Conservation (phyloP, 2,329 filamentous ascomycete species). For the Alternaria brassicicola region DNA sequence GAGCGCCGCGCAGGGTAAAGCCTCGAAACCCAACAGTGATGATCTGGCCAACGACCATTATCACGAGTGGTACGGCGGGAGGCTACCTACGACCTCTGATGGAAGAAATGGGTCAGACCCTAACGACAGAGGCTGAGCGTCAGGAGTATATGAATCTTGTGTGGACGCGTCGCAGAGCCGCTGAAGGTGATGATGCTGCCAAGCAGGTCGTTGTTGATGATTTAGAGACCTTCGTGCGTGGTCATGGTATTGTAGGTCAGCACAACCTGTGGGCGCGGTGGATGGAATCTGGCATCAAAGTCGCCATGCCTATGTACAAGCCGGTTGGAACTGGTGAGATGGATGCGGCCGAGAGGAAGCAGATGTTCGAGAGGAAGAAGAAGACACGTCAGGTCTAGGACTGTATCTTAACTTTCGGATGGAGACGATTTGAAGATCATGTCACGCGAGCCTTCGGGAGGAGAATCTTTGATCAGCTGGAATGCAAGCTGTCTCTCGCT, state of each 20-base stretch:
- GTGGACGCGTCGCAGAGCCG: not conserved
- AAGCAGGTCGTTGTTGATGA: not conserved
- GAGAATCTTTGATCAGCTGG: not conserved
- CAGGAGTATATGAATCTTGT: not conserved
- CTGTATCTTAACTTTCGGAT: too few species aligned
- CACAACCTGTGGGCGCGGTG: slow-evolving; percentile 2
- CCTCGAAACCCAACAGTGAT: not conserved
- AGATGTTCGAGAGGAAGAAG: not conserved
- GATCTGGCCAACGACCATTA: not conserved
- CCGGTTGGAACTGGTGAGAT: not conserved
- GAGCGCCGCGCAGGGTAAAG: not conserved
- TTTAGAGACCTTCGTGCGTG: not conserved
- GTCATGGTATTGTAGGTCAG: not conserved
- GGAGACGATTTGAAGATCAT: not conserved
- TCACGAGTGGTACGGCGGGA: not conserved
- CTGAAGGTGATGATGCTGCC: not conserved
- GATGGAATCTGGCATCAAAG: not conserved
- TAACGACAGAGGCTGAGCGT: not conserved
- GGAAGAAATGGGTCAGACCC: not conserved
- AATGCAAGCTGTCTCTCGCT: not conserved
- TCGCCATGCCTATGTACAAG: not conserved
- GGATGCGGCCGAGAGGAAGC: not conserved
- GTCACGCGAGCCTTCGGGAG: not conserved
- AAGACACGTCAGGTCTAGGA: not conserved
- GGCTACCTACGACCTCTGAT: not conserved